Evolutionary conservation across 2,329 filamentous ascomycete genomes (phyloP), one percentile per base, ranked within the genome.

Genomic region (Microascus cirrosus): DNA sequence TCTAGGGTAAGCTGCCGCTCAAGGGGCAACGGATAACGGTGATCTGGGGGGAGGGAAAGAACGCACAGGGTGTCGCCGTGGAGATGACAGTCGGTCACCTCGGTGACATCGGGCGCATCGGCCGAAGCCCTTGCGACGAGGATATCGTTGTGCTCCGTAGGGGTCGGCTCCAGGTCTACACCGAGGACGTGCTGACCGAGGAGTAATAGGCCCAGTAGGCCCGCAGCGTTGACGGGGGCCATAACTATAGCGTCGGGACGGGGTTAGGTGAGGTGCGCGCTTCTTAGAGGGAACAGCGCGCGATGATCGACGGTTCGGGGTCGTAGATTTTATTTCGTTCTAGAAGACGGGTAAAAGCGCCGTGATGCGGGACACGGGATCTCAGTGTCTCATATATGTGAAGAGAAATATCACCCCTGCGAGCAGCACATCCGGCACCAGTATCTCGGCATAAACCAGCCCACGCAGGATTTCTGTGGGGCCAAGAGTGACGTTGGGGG

Each of bases 41-140:
- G 39, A 45, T 8, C 18, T 2, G n/a, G 39, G 39, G 39, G 39
- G 25, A 11, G 32, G 39, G 22, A 32, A 35, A 36, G 10, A 36
- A 67, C 72, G 57, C 63, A 77, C 74, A 78, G 57, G 20, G 69
- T 62, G 3, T 68, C 63, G 10, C 63, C 73, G 53, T 78, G 74
- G 4, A 74, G 62, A 61, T 77, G 75, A 58, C 74, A 77, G 51
- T 64, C 66, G 1, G 73, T 71, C 15, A 76, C 64, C 35, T 71
- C 71, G 1, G 72, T 74, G 15, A 74, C 63, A 24, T 54, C 53
- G 10, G 53, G 28, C 18, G 64, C 58, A 13, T 65, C 59, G 12
- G 54, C 48, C n/a, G 45, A 10, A 8, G n/a, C 45, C 45, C 7
- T 4, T 12, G n/a, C 22, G n/a, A 58, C 59, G 11, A 56, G 57